A percentile compares a stretch with the other conserved stretches of the same genome.
These are phyloP conservation scores for Vitis rupestris DNA, from an alignment of 164 flowering plant genomes.

Conservation along the genomic window DNA sequence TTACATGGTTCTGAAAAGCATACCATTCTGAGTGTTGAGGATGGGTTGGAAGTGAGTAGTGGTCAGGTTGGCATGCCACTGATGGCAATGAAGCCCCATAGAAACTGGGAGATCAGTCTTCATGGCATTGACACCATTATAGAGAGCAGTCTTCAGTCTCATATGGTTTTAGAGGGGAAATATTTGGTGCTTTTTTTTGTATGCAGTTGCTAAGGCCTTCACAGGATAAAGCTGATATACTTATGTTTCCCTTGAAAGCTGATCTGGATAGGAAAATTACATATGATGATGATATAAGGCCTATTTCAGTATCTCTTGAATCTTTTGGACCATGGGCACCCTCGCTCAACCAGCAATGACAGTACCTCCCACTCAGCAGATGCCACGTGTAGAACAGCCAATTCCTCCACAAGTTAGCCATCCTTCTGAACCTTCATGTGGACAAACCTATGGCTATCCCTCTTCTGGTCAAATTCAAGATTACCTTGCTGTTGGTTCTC, in stretches of 20 bases:
- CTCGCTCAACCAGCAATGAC: too few species aligned
- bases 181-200: conserved; percentile 49
- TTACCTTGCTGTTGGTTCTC: too few species aligned
- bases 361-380: too few species aligned
- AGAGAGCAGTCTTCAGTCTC: conserved; percentile 43
- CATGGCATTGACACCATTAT: conserved; percentile 42
- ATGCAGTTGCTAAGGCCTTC: conserved; percentile 52
- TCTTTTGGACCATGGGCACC: conserved; percentile 23
- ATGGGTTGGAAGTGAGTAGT: conserved; percentile 40
- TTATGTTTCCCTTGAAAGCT: conserved; percentile 1
- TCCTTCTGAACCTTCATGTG: too few species aligned
- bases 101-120: conserved; percentile 56
- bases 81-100: conserved; percentile 51
- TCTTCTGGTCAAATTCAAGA: too few species aligned
- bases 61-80: conserved; percentile 35
- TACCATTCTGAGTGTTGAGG: conserved; percentile 21
- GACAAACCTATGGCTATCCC: too few species aligned
- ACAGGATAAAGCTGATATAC: conserved; percentile 36
- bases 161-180: conserved; percentile 30
- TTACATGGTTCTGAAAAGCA: conserved; percentile 13
- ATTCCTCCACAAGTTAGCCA: too few species aligned
- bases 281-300: conserved; percentile 25
- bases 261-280: conserved; percentile 31
- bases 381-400: too few species aligned
- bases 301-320: conserved; percentile 50